phyloP scores from a whole-genome alignment of 2,329 filamentous ascomycete species.

The Neonectria punicea region DNA sequence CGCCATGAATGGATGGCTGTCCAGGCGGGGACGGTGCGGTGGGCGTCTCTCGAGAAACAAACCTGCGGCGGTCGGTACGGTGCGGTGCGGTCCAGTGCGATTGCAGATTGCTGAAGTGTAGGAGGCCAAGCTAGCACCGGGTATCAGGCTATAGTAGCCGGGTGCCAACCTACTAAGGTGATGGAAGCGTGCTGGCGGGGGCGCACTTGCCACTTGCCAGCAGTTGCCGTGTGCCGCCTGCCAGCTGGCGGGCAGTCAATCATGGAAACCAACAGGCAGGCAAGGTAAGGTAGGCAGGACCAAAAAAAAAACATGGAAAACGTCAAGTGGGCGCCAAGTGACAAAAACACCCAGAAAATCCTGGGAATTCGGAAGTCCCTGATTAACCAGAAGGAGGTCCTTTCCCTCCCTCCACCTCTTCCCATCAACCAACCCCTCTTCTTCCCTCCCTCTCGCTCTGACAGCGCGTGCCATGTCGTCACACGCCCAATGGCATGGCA shows the following conservation, averaged over 20 bases:
- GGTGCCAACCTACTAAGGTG: slow-evolving; percentile 1
- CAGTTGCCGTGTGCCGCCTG: slow-evolving; percentile 1
- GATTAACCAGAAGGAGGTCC: background rate
- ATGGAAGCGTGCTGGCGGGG: background rate
- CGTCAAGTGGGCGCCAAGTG: background rate
- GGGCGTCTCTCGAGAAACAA: slow-evolving; percentile 8
- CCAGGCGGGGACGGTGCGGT: slow-evolving; percentile 5
- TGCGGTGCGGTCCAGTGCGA: slow-evolving; percentile 17
- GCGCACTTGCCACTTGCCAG: background rate
- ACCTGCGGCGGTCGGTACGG: slow-evolving; percentile 4
- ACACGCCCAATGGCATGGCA: slow-evolving; percentile 26
- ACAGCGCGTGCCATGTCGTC: slow-evolving; percentile 24
- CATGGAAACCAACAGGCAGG: slow-evolving; percentile 4
- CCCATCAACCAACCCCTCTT: slow-evolving; percentile 22
- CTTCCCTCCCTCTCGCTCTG: slow-evolving; percentile 23
- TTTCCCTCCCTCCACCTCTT: background rate
- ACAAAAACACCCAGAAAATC: background rate
- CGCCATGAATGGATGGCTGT: slow-evolving; percentile 12
- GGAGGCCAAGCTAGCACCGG: too few relatives aligned
- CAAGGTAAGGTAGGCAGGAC: too few relatives aligned
- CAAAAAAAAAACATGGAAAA: background rate
- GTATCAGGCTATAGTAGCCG: background rate
- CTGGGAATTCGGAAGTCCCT: background rate
- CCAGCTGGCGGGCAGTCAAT: slow-evolving; percentile 15
- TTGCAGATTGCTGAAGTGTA: slow-evolving; percentile 2